phyloP scores from a whole-genome alignment of 2,329 filamentous ascomycete genomes.

The Colletotrichum limetticola region DNA sequence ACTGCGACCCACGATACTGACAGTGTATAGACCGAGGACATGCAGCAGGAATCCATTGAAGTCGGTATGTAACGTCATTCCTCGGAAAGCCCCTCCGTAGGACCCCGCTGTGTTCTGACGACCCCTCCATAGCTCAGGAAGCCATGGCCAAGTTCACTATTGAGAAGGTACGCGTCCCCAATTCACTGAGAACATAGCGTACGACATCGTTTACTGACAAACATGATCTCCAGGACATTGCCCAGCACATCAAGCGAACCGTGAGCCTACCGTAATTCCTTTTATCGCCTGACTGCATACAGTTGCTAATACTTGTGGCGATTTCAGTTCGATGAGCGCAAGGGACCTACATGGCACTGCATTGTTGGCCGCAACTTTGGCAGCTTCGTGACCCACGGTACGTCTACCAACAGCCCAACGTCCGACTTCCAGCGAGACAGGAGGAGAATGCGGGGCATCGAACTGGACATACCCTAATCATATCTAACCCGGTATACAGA shows the following conservation, averaged over 20 bases:
- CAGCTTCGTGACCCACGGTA: slow-evolving; percentile 98
- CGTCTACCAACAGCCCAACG: slow-evolving; percentile 41
- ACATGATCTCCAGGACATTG: slow-evolving; percentile 76
- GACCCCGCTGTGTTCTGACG: slow-evolving; percentile 20
- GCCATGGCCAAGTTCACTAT: slow-evolving; percentile 72
- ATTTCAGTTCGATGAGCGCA: slow-evolving; percentile 89
- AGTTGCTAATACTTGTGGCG: slow-evolving; percentile 7
- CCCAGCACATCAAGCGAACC: slow-evolving; percentile 94
- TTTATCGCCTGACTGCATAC: background rate
- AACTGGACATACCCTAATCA: background rate
- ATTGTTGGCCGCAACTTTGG: slow-evolving; percentile 99
- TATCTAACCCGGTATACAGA: slow-evolving; percentile 63
- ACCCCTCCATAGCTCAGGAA: slow-evolving; percentile 62
- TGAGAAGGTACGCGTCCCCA: slow-evolving; percentile 61
- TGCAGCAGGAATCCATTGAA: slow-evolving; percentile 96
- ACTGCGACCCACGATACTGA: slow-evolving; percentile 42
- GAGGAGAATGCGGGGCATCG: background rate
- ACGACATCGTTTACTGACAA: slow-evolving; percentile 22
- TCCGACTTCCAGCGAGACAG: too few species aligned
- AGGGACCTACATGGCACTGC: slow-evolving; percentile 99
- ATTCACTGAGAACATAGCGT: background rate
- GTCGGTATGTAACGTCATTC: slow-evolving; percentile 75
- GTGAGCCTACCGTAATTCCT: slow-evolving; percentile 57
- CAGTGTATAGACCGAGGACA: slow-evolving; percentile 82
- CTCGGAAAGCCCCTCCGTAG: background rate